Percentiles rank a stretch among this genome's conserved stretches.
Evolutionary conservation across 306 rosid species (phyloP).

Genomic region (Luffa aegyptiaca): DNA sequence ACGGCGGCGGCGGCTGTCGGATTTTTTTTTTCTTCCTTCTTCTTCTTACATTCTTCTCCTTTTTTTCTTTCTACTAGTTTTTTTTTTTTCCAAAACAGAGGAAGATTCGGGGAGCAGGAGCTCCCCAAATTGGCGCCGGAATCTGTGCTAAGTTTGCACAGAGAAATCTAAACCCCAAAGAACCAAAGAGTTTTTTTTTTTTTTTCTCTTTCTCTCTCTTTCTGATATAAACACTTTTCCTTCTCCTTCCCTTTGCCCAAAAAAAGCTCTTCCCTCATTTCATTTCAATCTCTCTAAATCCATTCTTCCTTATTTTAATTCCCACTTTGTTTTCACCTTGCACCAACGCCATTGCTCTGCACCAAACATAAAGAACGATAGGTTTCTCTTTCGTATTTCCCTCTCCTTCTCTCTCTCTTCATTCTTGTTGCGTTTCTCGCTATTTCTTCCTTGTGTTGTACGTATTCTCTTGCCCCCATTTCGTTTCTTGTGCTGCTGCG

Average conservation of each 20-base stretch:
- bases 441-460: slow-evolving; percentile 2
- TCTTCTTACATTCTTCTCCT: too few species aligned
- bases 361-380: slow-evolving; percentile 10
- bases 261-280: neutral
- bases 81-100: too few species aligned
- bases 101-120: too few species aligned
- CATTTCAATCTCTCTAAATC: slow-evolving; percentile 19
- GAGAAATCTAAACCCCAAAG: neutral
- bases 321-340: slow-evolving; percentile 8
- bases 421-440: neutral
- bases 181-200: neutral
- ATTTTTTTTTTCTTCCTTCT: too few species aligned
- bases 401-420: neutral
- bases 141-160: too few species aligned
- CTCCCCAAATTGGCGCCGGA: too few species aligned
- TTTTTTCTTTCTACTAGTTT: too few species aligned
- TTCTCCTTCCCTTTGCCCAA: neutral
- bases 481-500: neutral
- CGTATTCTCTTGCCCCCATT: slow-evolving; percentile 1
- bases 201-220: neutral
- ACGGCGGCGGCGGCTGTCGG: too few species aligned
- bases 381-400: slow-evolving; percentile 17
- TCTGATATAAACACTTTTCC: neutral
- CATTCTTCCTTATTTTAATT: neutral
- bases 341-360: slow-evolving; percentile 14